phyloP scores from a whole-genome alignment of 768 basidiomycete species.

The Podaxis sp. region DNA sequence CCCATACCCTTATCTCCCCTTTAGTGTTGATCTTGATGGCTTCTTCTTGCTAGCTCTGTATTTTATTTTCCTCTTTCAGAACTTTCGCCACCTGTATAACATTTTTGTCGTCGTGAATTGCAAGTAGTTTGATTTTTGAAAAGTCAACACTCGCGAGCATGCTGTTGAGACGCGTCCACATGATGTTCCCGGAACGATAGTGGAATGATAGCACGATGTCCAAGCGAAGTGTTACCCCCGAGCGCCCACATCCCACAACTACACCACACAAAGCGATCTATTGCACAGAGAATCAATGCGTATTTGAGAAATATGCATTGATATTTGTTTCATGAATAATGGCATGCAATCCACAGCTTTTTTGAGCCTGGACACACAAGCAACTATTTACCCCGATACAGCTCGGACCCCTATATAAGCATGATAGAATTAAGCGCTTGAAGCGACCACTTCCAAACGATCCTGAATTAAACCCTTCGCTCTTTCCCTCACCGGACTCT shows the following conservation, averaged over 20 bases:
- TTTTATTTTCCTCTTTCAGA: conserved; percentile 12
- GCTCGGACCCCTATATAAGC: not conserved
- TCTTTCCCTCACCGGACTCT: not conserved
- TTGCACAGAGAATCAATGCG: not conserved
- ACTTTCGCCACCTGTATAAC: conserved; percentile 8
- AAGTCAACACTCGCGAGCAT: not conserved
- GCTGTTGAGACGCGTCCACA: not conserved
- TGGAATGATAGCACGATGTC: not conserved
- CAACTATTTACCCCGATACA: not conserved
- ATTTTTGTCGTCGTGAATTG: not conserved
- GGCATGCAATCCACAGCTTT: not conserved
- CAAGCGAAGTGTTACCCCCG: not conserved
- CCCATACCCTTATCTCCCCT: conserved; percentile 1
- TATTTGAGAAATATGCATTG: not conserved
- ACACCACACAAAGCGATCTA: not conserved
- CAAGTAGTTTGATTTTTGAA: not conserved
- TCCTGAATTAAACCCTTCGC: not conserved
- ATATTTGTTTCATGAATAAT: not conserved
- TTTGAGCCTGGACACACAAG: not conserved
- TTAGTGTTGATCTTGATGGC: conserved; percentile 6
- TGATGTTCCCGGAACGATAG: not conserved
- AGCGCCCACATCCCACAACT: not conserved
- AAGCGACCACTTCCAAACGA: not conserved
- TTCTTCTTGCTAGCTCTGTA: conserved; percentile 14
- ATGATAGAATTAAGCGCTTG: not conserved